Base-by-base conservation (phyloP, 176 grass and related monocot genomes). In the Saccharum officinarum region DNA sequence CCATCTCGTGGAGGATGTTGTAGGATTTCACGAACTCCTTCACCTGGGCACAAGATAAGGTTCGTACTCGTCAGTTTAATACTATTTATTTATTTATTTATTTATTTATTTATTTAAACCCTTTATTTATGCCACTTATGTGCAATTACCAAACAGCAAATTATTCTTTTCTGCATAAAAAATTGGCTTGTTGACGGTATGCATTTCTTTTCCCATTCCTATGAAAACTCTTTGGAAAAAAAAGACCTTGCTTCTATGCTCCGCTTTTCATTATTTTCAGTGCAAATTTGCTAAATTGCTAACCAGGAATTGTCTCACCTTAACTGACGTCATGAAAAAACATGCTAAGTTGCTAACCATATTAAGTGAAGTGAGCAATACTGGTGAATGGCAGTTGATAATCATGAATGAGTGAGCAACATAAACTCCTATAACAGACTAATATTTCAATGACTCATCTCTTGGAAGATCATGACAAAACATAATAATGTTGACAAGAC, bases 1-100 rank as follows among this genome's bases (percentile, higher is more conserved):
- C 97, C 97, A 98, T 98, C 84, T 98, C 97, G 38, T 91, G 93
- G 86, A 98, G 87, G 82, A 83, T 65, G 41, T 92, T 96, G 75
- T 94, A 98, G 22, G 93, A 92, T 81, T 98, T 98, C 88, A 98
- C 97, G 76, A 98, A 98, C 82, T 99, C 97, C n/a, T 92, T 87
- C 67, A 99, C 97, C 97, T 98, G 88, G 9, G 38, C 25, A 88
- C 28, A 83, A 41, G 30, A 40, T 8, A 34, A 44, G 7, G 22
- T 61, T 67, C 8, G 34, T 57, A 5, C 4, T 49, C 23, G 45
- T 39, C 11, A 90, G 22, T 46, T 67, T 38, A 0, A 30, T 30
- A 59, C 10, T 59, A 23, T 38, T 38, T 38, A 41, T 25, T 23
- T n/a, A n/a, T n/a, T n/a, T n/a, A n/a, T 70, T 70, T 26, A 70